Conservation (phyloP, 352 stramenopile genomes). For the Elongisporangium anandrum region DNA sequence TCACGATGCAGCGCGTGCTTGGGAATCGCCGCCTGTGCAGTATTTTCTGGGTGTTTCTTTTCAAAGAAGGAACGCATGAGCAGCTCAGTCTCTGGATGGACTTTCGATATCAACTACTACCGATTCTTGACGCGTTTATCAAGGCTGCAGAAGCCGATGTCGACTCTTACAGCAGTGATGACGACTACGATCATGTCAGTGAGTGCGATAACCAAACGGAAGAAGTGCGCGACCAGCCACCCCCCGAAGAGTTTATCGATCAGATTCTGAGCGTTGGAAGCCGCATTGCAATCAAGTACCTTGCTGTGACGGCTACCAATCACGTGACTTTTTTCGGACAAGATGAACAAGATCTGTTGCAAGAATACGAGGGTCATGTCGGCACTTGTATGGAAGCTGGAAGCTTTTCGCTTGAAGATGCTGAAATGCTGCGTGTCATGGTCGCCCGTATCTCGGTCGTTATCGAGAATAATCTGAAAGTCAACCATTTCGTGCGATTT, state of each 20-base stretch:
- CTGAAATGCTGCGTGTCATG: constrained; percentile 49
- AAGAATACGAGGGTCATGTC: constrained; percentile 57
- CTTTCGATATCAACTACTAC: constrained; percentile 61
- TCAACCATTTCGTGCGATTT: constrained; percentile 87
- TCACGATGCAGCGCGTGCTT: constrained; percentile 73
- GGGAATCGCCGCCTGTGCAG: constrained; percentile 75
- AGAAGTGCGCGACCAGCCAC: constrained; percentile 1
- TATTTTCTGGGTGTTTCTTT: constrained; percentile 86
- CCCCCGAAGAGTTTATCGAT: constrained; percentile 59
- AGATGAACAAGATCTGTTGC: constrained; percentile 45
- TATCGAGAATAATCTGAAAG: constrained; percentile 74
- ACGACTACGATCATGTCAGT: constrained; percentile 18
- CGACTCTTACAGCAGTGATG: constrained; percentile 4
- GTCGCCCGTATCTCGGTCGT: constrained; percentile 47
- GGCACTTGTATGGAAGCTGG: constrained; percentile 51
- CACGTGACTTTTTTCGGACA: constrained; percentile 69
- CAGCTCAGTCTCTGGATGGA: constrained; percentile 86
- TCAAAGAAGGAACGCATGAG: constrained; percentile 79
- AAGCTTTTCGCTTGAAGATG: constrained; percentile 64
- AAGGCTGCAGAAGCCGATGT: constrained; percentile 29
- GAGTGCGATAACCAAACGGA: constrained; percentile 7
- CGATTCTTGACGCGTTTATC: constrained; percentile 57
- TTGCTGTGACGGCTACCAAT: constrained; percentile 43
- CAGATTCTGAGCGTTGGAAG: constrained; percentile 51
- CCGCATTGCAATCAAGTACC: constrained; percentile 60